Evolutionary conservation across 1,139 yeast species (phyloP).

Genomic region (Diutina rugosa): DNA sequence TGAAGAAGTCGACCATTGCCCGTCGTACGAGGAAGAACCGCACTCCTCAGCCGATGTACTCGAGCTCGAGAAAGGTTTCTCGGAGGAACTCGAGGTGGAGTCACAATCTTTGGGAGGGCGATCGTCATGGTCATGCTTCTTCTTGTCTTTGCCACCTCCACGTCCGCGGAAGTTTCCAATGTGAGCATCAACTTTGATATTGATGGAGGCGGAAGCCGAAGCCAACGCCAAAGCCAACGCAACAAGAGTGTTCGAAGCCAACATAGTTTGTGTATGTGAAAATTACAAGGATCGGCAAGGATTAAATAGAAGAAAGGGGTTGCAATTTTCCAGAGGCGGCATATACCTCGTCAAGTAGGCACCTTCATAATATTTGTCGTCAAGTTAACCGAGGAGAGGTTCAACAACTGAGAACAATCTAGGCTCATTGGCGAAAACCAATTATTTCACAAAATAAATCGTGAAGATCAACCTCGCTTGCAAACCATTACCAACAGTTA

Average conservation of each 20-base stretch:
- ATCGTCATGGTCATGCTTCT: background rate
- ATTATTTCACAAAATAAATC: too few relatives aligned
- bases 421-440: too few relatives aligned
- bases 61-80: background rate
- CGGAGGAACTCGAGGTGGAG: background rate
- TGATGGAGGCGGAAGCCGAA: background rate
- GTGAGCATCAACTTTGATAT: background rate
- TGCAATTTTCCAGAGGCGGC: too few relatives aligned
- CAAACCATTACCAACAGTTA: too few relatives aligned
- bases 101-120: background rate
- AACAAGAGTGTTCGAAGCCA: background rate
- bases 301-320: background rate
- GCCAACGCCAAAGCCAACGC: background rate
- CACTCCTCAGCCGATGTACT: background rate
- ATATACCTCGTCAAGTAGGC: background rate
- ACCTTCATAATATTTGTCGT: too few relatives aligned
- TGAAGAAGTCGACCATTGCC: too few relatives aligned
- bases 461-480: too few relatives aligned
- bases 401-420: background rate
- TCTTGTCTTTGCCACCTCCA: background rate
- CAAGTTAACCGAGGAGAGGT: background rate
- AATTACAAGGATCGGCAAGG: background rate
- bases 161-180: background rate
- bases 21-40: background rate
- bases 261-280: background rate